Evolutionary conservation across 306 rosid genomes (phyloP), one percentile per base, ranked within the genome.

Genomic region (Begonia peltatifolia): DNA sequence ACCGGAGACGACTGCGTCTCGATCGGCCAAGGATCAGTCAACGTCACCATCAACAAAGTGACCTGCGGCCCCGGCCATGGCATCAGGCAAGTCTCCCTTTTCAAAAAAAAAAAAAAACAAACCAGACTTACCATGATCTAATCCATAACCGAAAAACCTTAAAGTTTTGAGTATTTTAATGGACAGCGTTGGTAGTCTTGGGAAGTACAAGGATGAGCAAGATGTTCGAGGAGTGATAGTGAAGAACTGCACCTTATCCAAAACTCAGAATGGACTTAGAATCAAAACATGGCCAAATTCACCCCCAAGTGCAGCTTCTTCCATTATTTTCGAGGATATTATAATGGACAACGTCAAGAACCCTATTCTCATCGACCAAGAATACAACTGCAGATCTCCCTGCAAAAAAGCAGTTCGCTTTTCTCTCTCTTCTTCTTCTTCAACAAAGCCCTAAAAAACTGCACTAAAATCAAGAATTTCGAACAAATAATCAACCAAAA

Each of bases 1-100:
- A 71, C 84, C 0, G 81, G 84, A 7, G 78, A 74, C 55, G 84
- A 74, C 53, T 79, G 84, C 64, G 23, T 79, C 17, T 61, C 66
- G 11, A 3, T 61, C 0, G 66, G 66, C 46, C 35, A 52, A 63
- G 68, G 68, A 47, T 46, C 61, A 0, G 49, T 13, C 14, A 63
- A 63, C 9, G 15, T 54, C 6, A 42, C 42, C 46, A 22, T 63
- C 42, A 55, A 41, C 61, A 47, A 47, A 47, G n/a, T 63, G 7
- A 63, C 38, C 6, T 63, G 68, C 49, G 68, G 68, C 30, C 68
- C 68, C 9, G 68, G 68, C 41, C 68, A 63, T 11, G 68, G 68
- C 30, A 55, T 63, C 49, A 62, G 66, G 66, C 54, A 61, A 30
- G 38, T 30, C 38, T 30, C 38, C 38, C 8, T 5, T 30, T 30